Base-by-base conservation (phyloP, 2,329 filamentous ascomycete genomes). In the Penicillium sp. region DNA sequence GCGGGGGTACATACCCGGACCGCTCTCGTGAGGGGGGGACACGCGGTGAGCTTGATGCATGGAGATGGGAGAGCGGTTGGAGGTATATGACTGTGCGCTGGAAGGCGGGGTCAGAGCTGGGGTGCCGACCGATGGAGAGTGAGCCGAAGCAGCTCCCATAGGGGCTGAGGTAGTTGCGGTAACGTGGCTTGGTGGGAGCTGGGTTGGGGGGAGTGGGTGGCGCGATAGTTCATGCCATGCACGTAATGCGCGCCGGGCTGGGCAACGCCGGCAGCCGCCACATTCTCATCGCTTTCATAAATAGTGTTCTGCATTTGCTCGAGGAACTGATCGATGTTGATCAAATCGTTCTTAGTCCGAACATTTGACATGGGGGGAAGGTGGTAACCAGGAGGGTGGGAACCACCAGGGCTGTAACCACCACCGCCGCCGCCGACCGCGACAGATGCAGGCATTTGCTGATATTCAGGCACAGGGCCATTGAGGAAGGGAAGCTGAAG, bases 261-360 rank as follows among this genome's bases (percentile, higher is more conserved):
- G 65, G 89, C 88, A 56, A 95, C 84, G 55, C 90, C 89, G 41
- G 88, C 88, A 12, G 86, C 85, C 2, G 90, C 90, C 31, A 91
- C 88, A 48, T 91, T 88, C 66, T 87, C 90, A 53, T 91, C 87
- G 73, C 88, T 96, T 77, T 97, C 94, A 71, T 97, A 97, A 46
- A 97, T 91, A 43, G 93, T 97, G 61, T 88, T 87, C 76, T 97
- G 92, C 82, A 97, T 93, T 76, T 97, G 91, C 76, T 96, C 91
- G 53, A 99, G 84, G 73, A 97, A 90, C 69, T 91, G 89, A 73
- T 97, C 94, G 68, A 97, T 92, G 72, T 96, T 91, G 72, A 96
- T 80, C 41, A 99, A 81, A 72, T 99, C 94, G 72, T 86, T 91
- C 82, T 97, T 96, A 46, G 92, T 97, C 69, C 93, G 87, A 53